Conservation (phyloP, 495 filamentous ascomycete species). For the Penicillium taxi region DNA sequence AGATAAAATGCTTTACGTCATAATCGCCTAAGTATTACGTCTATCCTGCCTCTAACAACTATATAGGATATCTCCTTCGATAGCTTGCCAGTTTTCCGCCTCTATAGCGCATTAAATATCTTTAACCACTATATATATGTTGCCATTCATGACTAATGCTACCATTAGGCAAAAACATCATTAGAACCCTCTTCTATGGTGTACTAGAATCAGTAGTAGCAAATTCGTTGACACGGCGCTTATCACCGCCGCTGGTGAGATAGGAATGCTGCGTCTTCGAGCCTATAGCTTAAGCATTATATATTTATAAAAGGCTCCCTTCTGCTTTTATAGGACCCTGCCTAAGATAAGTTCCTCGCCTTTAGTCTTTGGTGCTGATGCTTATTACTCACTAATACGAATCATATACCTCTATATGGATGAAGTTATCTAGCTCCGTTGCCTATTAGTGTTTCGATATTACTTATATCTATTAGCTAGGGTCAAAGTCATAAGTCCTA, state of each 20-base stretch:
- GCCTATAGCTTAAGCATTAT: not conserved
- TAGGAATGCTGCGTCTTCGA: not conserved
- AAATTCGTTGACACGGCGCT: not conserved
- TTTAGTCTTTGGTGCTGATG: not conserved
- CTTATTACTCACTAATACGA: not conserved
- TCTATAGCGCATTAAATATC: too few species aligned
- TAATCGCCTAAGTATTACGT: too few species aligned
- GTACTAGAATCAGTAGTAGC: not conserved
- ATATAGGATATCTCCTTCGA: too few species aligned
- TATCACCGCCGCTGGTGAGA: not conserved
- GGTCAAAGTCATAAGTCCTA: not conserved
- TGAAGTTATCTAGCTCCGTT: conserved; percentile 1
- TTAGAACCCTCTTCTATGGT: not conserved
- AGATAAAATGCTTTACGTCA: too few species aligned
- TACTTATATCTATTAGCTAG: not conserved
- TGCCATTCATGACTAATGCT: too few species aligned
- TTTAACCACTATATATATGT: too few species aligned
- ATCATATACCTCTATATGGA: not conserved
- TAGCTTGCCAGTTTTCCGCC: too few species aligned
- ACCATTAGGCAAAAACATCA: not conserved
- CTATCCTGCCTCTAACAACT: too few species aligned
- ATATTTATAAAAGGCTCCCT: not conserved
- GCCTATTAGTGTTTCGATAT: not conserved
- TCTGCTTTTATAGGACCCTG: not conserved
- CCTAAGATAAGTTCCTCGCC: not conserved